These are phyloP conservation scores for Ligustrum vulgare DNA, from an alignment of 257 asterid species.

Conservation along the genomic window DNA sequence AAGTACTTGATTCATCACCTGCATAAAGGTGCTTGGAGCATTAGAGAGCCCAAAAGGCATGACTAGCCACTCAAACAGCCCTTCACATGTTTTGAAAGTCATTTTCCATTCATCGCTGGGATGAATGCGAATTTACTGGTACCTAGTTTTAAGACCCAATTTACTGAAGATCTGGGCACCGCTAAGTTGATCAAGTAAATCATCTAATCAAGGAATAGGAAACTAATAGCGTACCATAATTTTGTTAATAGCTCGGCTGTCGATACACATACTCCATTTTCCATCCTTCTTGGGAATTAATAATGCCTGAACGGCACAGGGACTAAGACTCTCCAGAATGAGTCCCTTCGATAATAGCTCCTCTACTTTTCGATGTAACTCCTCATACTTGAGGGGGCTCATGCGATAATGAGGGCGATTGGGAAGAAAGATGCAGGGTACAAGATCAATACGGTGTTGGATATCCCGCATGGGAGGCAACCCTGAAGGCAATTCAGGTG, in stretches of 20 bases:
- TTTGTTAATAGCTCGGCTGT: not conserved
- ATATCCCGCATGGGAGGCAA: too few relatives aligned
- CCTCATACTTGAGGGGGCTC: not conserved
- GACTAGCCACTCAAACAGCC: not conserved
- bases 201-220: not conserved
- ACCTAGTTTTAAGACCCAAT: not conserved
- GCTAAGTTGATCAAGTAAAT: not conserved
- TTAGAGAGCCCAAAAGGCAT: not conserved
- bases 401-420: not conserved
- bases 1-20: too few relatives aligned
- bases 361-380: not conserved
- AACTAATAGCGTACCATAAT: not conserved
- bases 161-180: not conserved
- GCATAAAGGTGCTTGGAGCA: not conserved
- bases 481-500: too few relatives aligned
- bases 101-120: constrained; percentile 1
- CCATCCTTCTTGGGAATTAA: not conserved
- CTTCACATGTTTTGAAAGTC: not conserved
- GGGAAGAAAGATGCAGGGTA: not conserved
- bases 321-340: not conserved
- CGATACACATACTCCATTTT: not conserved
- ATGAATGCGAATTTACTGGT: not conserved
- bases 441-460: too few relatives aligned
- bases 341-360: not conserved
- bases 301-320: not conserved